These are phyloP conservation scores for Diaporthe sp. DNA, from an alignment of 2,329 filamentous ascomycete species.

Conservation along the genomic window DNA sequence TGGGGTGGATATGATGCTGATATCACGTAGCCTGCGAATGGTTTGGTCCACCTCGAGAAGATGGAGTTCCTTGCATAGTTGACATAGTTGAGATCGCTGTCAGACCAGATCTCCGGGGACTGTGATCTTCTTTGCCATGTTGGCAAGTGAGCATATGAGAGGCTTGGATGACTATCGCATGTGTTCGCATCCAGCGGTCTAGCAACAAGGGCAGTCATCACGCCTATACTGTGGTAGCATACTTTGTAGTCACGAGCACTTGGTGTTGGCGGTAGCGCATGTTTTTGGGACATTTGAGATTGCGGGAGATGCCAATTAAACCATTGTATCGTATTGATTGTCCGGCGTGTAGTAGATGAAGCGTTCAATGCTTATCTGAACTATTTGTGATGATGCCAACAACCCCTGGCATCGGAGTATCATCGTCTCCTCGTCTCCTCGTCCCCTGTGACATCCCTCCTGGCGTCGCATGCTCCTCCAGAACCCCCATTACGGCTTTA, in stretches of 20 bases:
- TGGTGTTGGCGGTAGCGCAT: not conserved
- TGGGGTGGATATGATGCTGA: constrained; percentile 13
- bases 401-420: constrained; percentile 34
- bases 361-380: constrained; percentile 23
- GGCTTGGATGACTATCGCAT: not conserved
- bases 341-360: constrained; percentile 31
- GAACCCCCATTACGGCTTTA: constrained; percentile 33
- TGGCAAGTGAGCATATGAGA: not conserved
- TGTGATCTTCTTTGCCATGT: not conserved
- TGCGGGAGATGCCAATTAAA: constrained; percentile 3
- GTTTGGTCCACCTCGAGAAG: constrained; percentile 70
- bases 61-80: constrained; percentile 49
- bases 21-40: constrained; percentile 66
- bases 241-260: not conserved
- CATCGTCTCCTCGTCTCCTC: constrained; percentile 31
- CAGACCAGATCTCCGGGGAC: not conserved
- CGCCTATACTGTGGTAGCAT: not conserved
- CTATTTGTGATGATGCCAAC: constrained; percentile 32
- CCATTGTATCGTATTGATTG: constrained; percentile 18
- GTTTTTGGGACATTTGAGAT: not conserved
- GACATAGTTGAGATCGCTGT: constrained; percentile 10
- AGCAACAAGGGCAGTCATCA: too few species aligned
- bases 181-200: not conserved
- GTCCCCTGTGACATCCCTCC: not conserved
- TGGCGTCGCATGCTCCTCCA: not conserved